phyloP scores from a whole-genome alignment of 2,329 filamentous ascomycete species.

The Parafenestella ontariensis region DNA sequence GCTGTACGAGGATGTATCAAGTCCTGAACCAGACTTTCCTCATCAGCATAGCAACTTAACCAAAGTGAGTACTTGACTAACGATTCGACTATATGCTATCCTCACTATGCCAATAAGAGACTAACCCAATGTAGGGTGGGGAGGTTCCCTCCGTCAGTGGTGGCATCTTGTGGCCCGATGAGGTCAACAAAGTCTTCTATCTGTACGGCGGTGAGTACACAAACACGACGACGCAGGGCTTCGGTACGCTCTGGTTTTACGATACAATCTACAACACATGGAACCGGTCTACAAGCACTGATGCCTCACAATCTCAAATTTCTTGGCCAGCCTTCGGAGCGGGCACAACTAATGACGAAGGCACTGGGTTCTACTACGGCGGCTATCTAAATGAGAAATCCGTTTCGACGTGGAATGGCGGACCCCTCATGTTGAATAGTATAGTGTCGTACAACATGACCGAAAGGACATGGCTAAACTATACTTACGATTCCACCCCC shows the following conservation, averaged over 20 bases:
- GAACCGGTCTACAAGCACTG: slow-evolving; percentile 52
- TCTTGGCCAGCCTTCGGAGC: slow-evolving; percentile 24
- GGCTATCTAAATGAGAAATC: slow-evolving; percentile 64
- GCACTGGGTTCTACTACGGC: slow-evolving; percentile 63
- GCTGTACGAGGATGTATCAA: slow-evolving; percentile 61
- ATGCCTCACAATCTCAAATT: slow-evolving; percentile 15
- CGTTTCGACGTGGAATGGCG: slow-evolving; percentile 33
- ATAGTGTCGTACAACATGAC: slow-evolving; percentile 64
- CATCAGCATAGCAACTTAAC: slow-evolving; percentile 16
- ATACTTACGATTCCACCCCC: slow-evolving; percentile 56
- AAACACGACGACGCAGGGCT: slow-evolving; percentile 43
- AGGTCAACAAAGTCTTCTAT: slow-evolving; percentile 67
- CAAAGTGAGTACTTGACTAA: slow-evolving; percentile 6
- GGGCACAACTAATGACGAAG: slow-evolving; percentile 17
- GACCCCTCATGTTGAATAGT: slow-evolving; percentile 52
- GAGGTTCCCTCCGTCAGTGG: slow-evolving; percentile 57
- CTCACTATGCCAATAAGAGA: slow-evolving; percentile 33
- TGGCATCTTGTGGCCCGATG: slow-evolving; percentile 63
- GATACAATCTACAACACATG: slow-evolving; percentile 63
- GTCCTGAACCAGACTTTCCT: slow-evolving; percentile 14
- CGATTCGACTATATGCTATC: neutral
- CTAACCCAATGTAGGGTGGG: slow-evolving; percentile 61
- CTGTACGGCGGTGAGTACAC: slow-evolving; percentile 64
- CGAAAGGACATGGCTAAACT: slow-evolving; percentile 57
- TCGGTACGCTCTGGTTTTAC: slow-evolving; percentile 58